Evolutionary conservation across 169 alveolate genomes (phyloP).

Genomic region (Plasmodium relictum): DNA sequence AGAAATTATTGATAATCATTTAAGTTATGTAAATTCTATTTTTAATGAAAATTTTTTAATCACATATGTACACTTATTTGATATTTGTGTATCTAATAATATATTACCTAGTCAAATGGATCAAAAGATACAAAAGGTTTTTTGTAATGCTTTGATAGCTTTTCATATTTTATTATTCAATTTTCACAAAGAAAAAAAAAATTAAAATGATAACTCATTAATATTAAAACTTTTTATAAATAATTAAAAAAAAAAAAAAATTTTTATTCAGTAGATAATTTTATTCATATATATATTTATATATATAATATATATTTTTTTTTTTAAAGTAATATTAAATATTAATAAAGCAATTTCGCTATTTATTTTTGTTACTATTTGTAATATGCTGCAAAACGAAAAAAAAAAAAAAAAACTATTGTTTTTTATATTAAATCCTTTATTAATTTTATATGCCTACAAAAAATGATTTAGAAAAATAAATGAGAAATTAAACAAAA

Average conservation of each 20-base stretch:
- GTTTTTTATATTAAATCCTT: too few relatives aligned
- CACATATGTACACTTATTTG: slow-evolving; percentile 61
- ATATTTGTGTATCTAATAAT: slow-evolving; percentile 64
- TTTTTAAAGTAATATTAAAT: too few relatives aligned
- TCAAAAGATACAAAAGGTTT: slow-evolving; percentile 38
- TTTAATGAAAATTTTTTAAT: slow-evolving; percentile 50
- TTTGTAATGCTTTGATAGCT: slow-evolving; percentile 68
- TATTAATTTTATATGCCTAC: too few relatives aligned
- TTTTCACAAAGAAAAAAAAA: slow-evolving; percentile 9
- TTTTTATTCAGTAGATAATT: not conserved
- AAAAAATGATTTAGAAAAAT: too few relatives aligned
- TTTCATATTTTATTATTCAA: slow-evolving; percentile 55
- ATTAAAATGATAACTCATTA: not conserved
- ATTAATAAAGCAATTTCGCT: too few relatives aligned
- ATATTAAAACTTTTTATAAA: not conserved
- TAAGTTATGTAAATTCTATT: slow-evolving; percentile 53
- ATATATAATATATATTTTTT: not conserved
- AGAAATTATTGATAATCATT: slow-evolving; percentile 65
- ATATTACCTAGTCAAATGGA: slow-evolving; percentile 75
- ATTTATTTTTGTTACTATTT: too few relatives aligned
- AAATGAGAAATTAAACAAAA: too few relatives aligned
- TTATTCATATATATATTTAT: slow-evolving; percentile 6
- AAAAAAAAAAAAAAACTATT: too few relatives aligned
- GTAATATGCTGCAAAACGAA: too few relatives aligned
- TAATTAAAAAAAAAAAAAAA: not conserved